phyloP scores from a whole-genome alignment of 306 rosid species.

The Prunus mongolica region DNA sequence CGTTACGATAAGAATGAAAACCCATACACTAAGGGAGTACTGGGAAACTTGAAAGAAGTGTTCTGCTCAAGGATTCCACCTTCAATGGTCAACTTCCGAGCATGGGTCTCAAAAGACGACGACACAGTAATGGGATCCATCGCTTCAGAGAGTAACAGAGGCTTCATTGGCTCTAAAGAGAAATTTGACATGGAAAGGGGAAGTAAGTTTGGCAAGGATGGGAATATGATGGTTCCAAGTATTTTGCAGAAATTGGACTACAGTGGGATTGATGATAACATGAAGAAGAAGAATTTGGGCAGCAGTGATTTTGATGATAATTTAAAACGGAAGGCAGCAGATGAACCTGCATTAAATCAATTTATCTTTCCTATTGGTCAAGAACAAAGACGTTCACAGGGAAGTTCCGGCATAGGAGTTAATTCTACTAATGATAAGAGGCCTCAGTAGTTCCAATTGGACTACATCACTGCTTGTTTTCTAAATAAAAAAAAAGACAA shows the following conservation, averaged over 20 bases:
- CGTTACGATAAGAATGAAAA: conserved; percentile 87
- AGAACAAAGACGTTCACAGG: conserved; percentile 26
- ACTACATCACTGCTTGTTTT: conserved; percentile 20
- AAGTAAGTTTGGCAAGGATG: conserved; percentile 41
- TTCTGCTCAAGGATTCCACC: conserved; percentile 65
- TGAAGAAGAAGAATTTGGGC: conserved; percentile 46
- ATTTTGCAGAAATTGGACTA: conserved; percentile 63
- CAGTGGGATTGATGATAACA: conserved; percentile 39
- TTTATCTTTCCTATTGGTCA: conserved; percentile 32
- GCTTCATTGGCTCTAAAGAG: conserved; percentile 47
- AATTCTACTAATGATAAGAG: conserved; percentile 4
- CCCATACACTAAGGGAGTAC: conserved; percentile 55
- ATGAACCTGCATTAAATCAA: conserved; percentile 25
- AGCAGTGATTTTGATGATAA: conserved; percentile 32
- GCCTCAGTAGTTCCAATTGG: conserved; percentile 34
- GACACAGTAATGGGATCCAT: conserved; percentile 30
- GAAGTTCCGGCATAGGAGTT: conserved; percentile 21
- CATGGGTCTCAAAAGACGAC: conserved; percentile 51
- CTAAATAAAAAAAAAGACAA: background rate
- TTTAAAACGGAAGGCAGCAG: conserved; percentile 36
- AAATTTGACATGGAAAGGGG: conserved; percentile 58
- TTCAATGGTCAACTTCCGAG: conserved; percentile 61
- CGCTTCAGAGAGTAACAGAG: conserved; percentile 41
- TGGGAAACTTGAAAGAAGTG: conserved; percentile 58
- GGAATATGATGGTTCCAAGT: conserved; percentile 32